Percentiles rank a stretch among this genome's conserved stretches.
Conservation (phyloP, 2,329 filamentous ascomycete genomes). For the Aspergillus sp. region DNA sequence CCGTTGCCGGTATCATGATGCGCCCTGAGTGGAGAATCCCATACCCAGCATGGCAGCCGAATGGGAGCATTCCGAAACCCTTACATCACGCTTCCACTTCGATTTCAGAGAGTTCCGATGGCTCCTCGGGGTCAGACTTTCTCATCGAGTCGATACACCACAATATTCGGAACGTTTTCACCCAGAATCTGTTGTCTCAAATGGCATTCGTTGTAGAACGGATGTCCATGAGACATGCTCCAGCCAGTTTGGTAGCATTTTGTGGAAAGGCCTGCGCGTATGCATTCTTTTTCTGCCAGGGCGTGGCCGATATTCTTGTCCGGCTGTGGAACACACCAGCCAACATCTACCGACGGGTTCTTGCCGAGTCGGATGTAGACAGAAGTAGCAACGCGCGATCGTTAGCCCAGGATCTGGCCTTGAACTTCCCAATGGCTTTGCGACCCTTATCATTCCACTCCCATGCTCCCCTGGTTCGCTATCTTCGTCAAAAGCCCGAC, state of each 20-base stretch:
- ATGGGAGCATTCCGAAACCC: conserved; percentile 27
- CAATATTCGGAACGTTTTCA: conserved; percentile 83
- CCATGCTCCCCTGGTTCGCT: conserved; percentile 54
- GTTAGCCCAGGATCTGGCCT: conserved; percentile 59
- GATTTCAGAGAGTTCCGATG: conserved; percentile 54
- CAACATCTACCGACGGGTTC: conserved; percentile 64
- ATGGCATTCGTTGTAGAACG: conserved; percentile 85
- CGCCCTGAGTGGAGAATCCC: conserved; percentile 80
- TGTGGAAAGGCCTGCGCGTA: conserved; percentile 88
- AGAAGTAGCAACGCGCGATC: conserved; percentile 46
- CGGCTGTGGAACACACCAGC: conserved; percentile 72
- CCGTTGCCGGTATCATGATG: conserved; percentile 76
- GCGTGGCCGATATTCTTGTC: conserved; percentile 76
- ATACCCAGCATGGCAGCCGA: conserved; percentile 54
- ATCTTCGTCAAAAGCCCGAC: conserved; percentile 61
- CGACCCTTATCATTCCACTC: conserved; percentile 59
- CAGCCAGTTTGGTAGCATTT: conserved; percentile 72
- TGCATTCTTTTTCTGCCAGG: conserved; percentile 87
- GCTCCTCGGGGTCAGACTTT: conserved; percentile 57
- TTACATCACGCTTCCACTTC: conserved; percentile 38
- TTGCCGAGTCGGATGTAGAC: conserved; percentile 64
- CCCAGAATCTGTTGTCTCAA: conserved; percentile 74
- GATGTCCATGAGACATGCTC: conserved; percentile 72
- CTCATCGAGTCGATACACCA: conserved; percentile 74
- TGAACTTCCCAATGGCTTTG: conserved; percentile 65